phyloP scores from a whole-genome alignment of 305 asterid genomes.

The Lippia alba region DNA sequence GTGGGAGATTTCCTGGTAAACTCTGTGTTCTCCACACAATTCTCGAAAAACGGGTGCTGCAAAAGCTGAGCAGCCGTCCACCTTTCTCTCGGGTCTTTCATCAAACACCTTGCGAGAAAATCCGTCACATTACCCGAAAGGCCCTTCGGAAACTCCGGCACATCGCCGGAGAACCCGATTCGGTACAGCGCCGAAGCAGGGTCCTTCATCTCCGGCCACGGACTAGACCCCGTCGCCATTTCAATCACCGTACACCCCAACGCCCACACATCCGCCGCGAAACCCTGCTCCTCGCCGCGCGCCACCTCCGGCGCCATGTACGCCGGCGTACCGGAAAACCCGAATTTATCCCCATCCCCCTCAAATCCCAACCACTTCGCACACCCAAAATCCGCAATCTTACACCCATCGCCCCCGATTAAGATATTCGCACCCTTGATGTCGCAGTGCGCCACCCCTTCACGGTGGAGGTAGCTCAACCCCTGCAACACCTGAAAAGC shows the following conservation, averaged over 20 bases:
- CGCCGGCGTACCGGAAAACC: constrained; percentile 80
- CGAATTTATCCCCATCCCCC: not conserved
- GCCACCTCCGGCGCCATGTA: constrained; percentile 97
- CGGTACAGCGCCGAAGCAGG: constrained; percentile 73
- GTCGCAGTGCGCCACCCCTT: constrained; percentile 62
- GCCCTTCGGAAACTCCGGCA: constrained; percentile 60
- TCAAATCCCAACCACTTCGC: constrained; percentile 40
- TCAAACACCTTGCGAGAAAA: constrained; percentile 62
- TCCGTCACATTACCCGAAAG: constrained; percentile 58
- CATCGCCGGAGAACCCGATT: constrained; percentile 66
- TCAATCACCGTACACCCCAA: constrained; percentile 76
- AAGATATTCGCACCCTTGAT: constrained; percentile 58
- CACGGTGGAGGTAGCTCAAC: constrained; percentile 46
- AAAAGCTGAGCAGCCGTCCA: constrained; percentile 75
- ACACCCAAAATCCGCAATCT: constrained; percentile 69
- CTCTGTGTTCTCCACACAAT: constrained; percentile 28
- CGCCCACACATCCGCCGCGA: constrained; percentile 86
- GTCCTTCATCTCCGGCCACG: constrained; percentile 76
- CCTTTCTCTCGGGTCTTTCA: constrained; percentile 54
- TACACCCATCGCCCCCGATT: constrained; percentile 39
- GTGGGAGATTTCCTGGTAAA: constrained; percentile 66
- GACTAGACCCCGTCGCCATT: constrained; percentile 83
- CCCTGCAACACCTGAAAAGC: constrained; percentile 47
- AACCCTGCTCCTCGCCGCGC: constrained; percentile 78
- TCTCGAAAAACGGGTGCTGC: constrained; percentile 60